A percentile compares a stretch with the other conserved stretches of the same genome.
These are phyloP conservation scores for Tricholoma bakamatsutake DNA, from an alignment of 768 basidiomycete species.

Conservation along the genomic window DNA sequence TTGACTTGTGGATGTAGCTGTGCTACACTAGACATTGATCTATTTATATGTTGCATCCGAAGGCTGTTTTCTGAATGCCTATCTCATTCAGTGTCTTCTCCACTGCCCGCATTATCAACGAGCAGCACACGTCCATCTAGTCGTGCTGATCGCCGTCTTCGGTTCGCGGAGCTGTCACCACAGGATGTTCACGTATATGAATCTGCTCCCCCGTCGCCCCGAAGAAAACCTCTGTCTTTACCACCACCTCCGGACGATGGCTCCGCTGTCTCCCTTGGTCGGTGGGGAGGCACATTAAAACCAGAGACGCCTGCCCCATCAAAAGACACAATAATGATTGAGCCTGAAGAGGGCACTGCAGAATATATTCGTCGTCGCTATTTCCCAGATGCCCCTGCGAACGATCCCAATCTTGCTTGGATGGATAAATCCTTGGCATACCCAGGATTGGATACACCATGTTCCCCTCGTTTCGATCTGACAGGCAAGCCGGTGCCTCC, in stretches of 20 bases:
- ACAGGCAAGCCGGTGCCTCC: constrained; percentile 62
- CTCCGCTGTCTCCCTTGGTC: constrained; percentile 35
- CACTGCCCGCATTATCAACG: constrained; percentile 42
- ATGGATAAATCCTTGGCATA: constrained; percentile 39
- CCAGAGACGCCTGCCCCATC: constrained; percentile 2
- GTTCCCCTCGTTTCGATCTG: constrained; percentile 71
- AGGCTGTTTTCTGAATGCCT: constrained; percentile 3
- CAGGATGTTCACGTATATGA: constrained; percentile 81
- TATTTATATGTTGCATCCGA: not conserved
- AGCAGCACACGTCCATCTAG: constrained; percentile 54
- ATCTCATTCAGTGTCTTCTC: constrained; percentile 25
- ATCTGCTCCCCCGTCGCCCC: constrained; percentile 73
- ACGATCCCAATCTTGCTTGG: constrained; percentile 81
- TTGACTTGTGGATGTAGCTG: not conserved
- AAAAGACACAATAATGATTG: constrained; percentile 8
- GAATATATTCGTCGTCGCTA: constrained; percentile 80
- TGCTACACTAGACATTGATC: not conserved
- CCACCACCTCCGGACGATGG: constrained; percentile 42
- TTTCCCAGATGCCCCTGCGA: constrained; percentile 65
- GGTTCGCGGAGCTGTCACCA: constrained; percentile 72
- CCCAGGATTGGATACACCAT: constrained; percentile 18
- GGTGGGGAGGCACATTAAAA: constrained; percentile 25
- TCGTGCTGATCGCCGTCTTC: constrained; percentile 52
- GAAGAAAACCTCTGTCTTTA: constrained; percentile 52
- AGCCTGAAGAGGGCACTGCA: constrained; percentile 65